Evolutionary conservation across 768 basidiomycete species (phyloP).

Genomic region (Lactarius vividus): DNA sequence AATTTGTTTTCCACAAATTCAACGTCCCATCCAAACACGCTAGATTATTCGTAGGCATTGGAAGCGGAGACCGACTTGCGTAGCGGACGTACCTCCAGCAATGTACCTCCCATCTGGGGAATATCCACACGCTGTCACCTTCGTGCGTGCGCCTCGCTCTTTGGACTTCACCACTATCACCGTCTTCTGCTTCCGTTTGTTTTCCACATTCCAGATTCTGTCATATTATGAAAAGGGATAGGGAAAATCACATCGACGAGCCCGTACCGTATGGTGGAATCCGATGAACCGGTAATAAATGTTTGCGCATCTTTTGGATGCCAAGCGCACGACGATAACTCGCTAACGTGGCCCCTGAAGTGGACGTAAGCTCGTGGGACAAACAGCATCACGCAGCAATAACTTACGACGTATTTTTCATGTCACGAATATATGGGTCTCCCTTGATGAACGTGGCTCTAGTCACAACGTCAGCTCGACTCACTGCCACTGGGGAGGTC

Average conservation of each 20-base stretch:
- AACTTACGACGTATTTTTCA: conserved; percentile 94
- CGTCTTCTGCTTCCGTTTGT: conserved; percentile 90
- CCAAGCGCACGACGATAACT: conserved; percentile 87
- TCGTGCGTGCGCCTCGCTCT: conserved; percentile 90
- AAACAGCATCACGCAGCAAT: conserved; percentile 13
- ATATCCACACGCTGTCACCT: conserved; percentile 84
- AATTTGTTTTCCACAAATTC: conserved; percentile 89
- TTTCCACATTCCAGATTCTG: conserved; percentile 93
- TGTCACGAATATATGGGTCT: conserved; percentile 97
- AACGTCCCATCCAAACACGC: conserved; percentile 90
- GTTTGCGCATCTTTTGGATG: conserved; percentile 81
- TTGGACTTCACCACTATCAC: conserved; percentile 97
- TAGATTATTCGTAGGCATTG: conserved; percentile 34
- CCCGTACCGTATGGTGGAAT: conserved; percentile 86
- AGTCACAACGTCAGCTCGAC: conserved; percentile 49
- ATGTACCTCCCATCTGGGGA: conserved; percentile 88
- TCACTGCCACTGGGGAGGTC: conserved; percentile 27
- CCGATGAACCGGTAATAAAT: conserved; percentile 93
- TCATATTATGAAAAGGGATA: conserved; percentile 12
- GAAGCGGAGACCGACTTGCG: neutral
- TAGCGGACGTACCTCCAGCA: conserved; percentile 67
- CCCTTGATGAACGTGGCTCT: conserved; percentile 87
- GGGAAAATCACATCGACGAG: conserved; percentile 1
- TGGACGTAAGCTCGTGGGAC: conserved; percentile 5
- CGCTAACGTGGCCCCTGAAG: conserved; percentile 87